phyloP scores from a whole-genome alignment of 495 filamentous ascomycete genomes.

The Saxophila tyrrhenica region DNA sequence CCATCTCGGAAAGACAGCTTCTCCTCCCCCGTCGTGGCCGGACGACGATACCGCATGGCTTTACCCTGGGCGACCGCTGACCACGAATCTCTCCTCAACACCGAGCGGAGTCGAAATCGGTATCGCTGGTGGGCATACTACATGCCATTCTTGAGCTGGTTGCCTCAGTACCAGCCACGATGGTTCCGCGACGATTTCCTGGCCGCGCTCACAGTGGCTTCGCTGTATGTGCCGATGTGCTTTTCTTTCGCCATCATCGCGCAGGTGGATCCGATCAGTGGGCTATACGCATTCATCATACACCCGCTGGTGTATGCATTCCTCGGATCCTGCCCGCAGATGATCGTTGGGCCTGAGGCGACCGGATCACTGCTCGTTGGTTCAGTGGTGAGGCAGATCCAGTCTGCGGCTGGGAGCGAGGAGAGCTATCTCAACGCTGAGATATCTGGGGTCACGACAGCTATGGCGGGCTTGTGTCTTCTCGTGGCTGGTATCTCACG shows the following conservation, averaged over 20 bases:
- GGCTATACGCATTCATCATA: conserved; percentile 1
- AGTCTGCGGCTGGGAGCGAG: background rate
- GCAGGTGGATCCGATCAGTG: background rate
- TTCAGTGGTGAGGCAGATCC: background rate
- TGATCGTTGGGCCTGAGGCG: conserved; percentile 1
- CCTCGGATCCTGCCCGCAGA: conserved; percentile 1
- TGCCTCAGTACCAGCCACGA: background rate
- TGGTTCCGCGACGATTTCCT: background rate
- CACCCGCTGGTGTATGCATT: background rate
- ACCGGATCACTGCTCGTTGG: background rate
- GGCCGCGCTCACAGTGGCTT: background rate
- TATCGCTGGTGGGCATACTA: conserved; percentile 1
- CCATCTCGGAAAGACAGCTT: background rate
- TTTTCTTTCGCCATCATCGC: background rate
- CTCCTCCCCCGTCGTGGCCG: background rate
- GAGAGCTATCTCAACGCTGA: background rate
- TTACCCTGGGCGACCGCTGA: background rate
- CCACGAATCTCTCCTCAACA: background rate
- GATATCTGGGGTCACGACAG: background rate
- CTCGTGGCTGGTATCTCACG: background rate
- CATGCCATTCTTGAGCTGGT: background rate
- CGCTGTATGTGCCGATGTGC: conserved; percentile 1
- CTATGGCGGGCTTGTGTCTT: background rate
- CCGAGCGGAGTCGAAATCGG: background rate
- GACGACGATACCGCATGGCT: background rate